These are phyloP conservation scores for Aureobasidium subglaciale DNA, from an alignment of 2,329 filamentous ascomycete genomes.

Conservation along the genomic window DNA sequence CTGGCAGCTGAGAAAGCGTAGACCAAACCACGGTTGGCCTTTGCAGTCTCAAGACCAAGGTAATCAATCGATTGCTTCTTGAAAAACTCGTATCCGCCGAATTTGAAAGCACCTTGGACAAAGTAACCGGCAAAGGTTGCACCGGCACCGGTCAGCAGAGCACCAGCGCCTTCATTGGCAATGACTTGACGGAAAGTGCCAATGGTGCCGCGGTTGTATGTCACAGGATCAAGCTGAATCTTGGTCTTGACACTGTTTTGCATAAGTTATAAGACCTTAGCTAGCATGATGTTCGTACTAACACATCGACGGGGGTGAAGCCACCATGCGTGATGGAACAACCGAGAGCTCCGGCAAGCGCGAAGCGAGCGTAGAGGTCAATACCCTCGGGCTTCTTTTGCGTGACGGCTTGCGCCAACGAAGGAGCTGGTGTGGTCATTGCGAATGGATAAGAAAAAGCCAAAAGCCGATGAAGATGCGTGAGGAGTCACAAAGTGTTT, in stretches of 20 bases:
- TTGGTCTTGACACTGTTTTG: conserved; percentile 77
- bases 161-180: conserved; percentile 74
- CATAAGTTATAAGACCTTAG: background rate
- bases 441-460: conserved; percentile 25
- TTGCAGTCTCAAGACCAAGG: conserved; percentile 68
- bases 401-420: conserved; percentile 39
- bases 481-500: background rate
- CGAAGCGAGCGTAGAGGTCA: conserved; percentile 87
- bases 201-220: conserved; percentile 82
- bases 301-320: conserved; percentile 99
- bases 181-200: conserved; percentile 83
- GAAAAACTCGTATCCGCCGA: conserved; percentile 94
- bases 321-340: conserved; percentile 96
- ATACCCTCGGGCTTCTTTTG: conserved; percentile 54
- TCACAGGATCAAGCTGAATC: conserved; percentile 84
- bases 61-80: conserved; percentile 82
- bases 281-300: conserved; percentile 39
- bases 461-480: conserved; percentile 13
- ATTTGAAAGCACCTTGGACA: conserved; percentile 89
- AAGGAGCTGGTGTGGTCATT: conserved; percentile 37
- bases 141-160: conserved; percentile 77
- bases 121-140: conserved; percentile 87
- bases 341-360: conserved; percentile 94
- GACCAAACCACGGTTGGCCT: conserved; percentile 70
- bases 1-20: conserved; percentile 61